A percentile compares a stretch with the other conserved stretches of the same genome.
Conservation (phyloP, 805 yeast species). For the Metschnikowia dekortorum region DNA sequence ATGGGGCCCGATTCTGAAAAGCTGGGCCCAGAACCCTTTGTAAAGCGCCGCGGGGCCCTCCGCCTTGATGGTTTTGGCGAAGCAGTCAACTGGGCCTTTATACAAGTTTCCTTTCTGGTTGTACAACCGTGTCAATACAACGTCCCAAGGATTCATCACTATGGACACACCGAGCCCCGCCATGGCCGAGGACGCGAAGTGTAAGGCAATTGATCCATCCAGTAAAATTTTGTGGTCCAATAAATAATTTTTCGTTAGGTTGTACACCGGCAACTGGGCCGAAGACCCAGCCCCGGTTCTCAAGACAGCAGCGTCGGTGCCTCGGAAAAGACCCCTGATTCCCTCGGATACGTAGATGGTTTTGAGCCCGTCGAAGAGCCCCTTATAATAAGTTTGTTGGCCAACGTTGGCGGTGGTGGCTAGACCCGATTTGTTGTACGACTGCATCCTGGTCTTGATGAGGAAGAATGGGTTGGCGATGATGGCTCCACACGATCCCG, state of each 20-base stretch:
- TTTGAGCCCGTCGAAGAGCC: slow-evolving; percentile 62
- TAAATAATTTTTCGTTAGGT: slow-evolving; percentile 63
- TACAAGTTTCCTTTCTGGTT: slow-evolving; percentile 89
- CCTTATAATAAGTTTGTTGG: slow-evolving; percentile 83
- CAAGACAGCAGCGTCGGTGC: slow-evolving; percentile 90
- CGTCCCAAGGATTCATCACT: slow-evolving; percentile 98
- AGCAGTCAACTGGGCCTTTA: slow-evolving; percentile 84
- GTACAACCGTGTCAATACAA: slow-evolving; percentile 87
- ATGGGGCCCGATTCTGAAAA: slow-evolving; percentile 91
- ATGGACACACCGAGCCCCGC: slow-evolving; percentile 92
- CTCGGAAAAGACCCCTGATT: slow-evolving; percentile 72
- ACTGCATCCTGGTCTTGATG: slow-evolving; percentile 95
- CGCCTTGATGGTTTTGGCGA: slow-evolving; percentile 68
- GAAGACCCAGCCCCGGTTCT: slow-evolving; percentile 96
- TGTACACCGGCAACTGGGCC: slow-evolving; percentile 90
- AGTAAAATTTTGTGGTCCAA: slow-evolving; percentile 47
- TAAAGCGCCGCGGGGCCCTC: slow-evolving; percentile 90
- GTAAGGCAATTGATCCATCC: slow-evolving; percentile 62
- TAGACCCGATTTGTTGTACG: slow-evolving; percentile 59
- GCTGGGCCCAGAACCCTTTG: slow-evolving; percentile 93
- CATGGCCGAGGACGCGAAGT: slow-evolving; percentile 65
- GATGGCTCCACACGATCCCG: slow-evolving; percentile 88
- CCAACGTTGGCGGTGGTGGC: slow-evolving; percentile 51
- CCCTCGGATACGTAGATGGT: slow-evolving; percentile 68
- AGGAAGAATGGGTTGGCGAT: slow-evolving; percentile 89